phyloP scores from a whole-genome alignment of 805 yeast genomes.

The Zygotorulaspora sp. region DNA sequence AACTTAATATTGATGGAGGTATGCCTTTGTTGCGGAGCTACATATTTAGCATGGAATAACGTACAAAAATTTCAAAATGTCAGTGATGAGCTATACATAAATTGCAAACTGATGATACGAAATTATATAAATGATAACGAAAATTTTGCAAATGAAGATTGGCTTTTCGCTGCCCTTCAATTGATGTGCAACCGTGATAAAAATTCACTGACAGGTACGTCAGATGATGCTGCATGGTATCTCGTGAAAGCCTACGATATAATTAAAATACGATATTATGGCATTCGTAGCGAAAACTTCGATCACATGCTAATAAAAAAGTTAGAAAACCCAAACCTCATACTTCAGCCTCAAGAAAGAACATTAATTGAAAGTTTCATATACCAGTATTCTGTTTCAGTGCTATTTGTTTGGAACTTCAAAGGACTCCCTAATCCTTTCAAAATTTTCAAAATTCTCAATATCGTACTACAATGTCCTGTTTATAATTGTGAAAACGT shows the following conservation, averaged over 20 bases:
- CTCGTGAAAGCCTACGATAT: slow-evolving; percentile 11
- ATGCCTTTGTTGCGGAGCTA: slow-evolving; percentile 21
- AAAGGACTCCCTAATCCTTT: slow-evolving; percentile 17
- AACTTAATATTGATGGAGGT: slow-evolving; percentile 16
- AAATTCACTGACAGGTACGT: slow-evolving; percentile 14
- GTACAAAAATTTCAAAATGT: slow-evolving; percentile 12
- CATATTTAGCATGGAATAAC: slow-evolving; percentile 21
- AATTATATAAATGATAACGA: slow-evolving; percentile 9
- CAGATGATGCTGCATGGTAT: slow-evolving; percentile 14
- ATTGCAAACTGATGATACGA: slow-evolving; percentile 14
- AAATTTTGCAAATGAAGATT: slow-evolving; percentile 17
- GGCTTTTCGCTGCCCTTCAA: slow-evolving; percentile 21
- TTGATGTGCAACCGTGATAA: slow-evolving; percentile 17
- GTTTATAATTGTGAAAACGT: slow-evolving; percentile 21
- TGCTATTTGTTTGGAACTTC: slow-evolving; percentile 13
- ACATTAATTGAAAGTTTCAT: slow-evolving; percentile 20
- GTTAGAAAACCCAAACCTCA: slow-evolving; percentile 6
- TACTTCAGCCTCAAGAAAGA: slow-evolving; percentile 12
- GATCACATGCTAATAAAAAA: slow-evolving; percentile 8
- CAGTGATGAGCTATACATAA: slow-evolving; percentile 17
- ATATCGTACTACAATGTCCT: slow-evolving; percentile 19
- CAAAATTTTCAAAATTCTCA: slow-evolving; percentile 16
- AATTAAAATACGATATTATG: slow-evolving; percentile 13
- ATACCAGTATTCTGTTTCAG: slow-evolving; percentile 18
- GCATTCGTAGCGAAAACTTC: slow-evolving; percentile 1